Evolutionary conservation across 495 filamentous ascomycete species (phyloP), one percentile per base, ranked within the genome.

Genomic region (Aspergillus egyptiacus): DNA sequence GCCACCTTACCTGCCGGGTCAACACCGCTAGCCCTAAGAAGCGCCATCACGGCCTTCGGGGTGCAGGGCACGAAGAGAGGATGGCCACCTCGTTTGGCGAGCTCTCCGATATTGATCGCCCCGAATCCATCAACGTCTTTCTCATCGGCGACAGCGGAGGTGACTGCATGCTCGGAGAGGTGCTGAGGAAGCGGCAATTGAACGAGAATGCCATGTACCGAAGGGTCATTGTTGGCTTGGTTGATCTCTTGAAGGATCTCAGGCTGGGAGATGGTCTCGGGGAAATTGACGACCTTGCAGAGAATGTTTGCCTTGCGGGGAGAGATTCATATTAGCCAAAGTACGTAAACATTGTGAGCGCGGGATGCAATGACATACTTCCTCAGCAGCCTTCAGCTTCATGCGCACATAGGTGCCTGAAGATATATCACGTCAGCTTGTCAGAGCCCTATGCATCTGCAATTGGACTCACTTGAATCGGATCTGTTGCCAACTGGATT

Each of bases 81-180:
- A 39, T 76, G 75, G 14, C 91, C 91, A 33, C 93, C 89, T 51
- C 89, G 83, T 77, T 97, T 97, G 46, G 94, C 90, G 54, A 98
- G 78, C 64, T 96, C 90, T 44, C 93, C 93, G 59, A 97, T 95
- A 67, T 96, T 97, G 53, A 78, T 74, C 23, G 86, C 82, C 32
- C 94, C 91, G 64, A 98, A 98, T 48, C 93, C 93, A 73, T 98
- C 93, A 23, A 98, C 93, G 77, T 97, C 93, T 71, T 98, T 98
- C 69, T 89, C 85, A 58, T 89, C 85, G 22, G 87, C 79, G 14
- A 98, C 93, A 9, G 87, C 82, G 22, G 89, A 93, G 37, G 94
- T 98, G 57, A 98, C 74, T 2, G 80, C 71, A 61, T 91, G 85
- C 70, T 97, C 93, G 46, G 88, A 86, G 52, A 98, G 84, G 60